Evolutionary conservation across 371 early-diverging fungal species (phyloP).

Genomic region (Apophysomyces trapeziformis): DNA sequence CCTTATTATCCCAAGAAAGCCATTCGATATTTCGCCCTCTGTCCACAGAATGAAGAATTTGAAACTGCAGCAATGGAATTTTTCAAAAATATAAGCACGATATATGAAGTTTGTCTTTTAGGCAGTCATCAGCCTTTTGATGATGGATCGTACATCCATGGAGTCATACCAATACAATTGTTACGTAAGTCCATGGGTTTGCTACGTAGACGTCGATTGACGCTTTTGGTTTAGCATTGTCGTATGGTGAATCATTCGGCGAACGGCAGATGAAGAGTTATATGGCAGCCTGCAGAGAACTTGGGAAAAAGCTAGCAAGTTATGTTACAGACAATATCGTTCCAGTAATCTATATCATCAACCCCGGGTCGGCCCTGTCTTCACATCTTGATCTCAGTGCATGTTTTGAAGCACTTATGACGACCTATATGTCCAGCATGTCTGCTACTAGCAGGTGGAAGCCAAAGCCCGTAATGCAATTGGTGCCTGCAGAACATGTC

Average conservation of each 20-base stretch:
- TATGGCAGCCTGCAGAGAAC: slow-evolving; percentile 51
- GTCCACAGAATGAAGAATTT: slow-evolving; percentile 54
- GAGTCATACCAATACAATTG: slow-evolving; percentile 55
- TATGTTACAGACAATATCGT: slow-evolving; percentile 36
- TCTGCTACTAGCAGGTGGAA: background rate
- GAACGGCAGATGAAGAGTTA: slow-evolving; percentile 55
- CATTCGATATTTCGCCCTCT: slow-evolving; percentile 60
- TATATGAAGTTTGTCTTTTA: slow-evolving; percentile 59
- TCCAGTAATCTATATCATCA: slow-evolving; percentile 64
- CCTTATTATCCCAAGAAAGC: slow-evolving; percentile 62
- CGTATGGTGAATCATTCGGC: slow-evolving; percentile 26
- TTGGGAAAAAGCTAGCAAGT: slow-evolving; percentile 50
- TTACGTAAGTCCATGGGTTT: slow-evolving; percentile 37
- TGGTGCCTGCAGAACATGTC: slow-evolving; percentile 66
- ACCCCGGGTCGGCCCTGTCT: slow-evolving; percentile 53
- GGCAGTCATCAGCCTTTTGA: slow-evolving; percentile 59
- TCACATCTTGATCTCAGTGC: slow-evolving; percentile 59
- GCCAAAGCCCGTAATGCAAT: slow-evolving; percentile 52
- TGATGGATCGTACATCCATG: slow-evolving; percentile 47
- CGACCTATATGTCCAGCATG: slow-evolving; percentile 23
- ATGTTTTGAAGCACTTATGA: slow-evolving; percentile 58
- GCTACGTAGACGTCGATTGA: background rate
- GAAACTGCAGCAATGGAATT: slow-evolving; percentile 48
- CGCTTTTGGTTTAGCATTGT: slow-evolving; percentile 12
- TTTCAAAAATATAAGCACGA: slow-evolving; percentile 55